Evolutionary conservation across 2,329 filamentous ascomycete species (phyloP).

Genomic region (Dactylella cylindrospora): DNA sequence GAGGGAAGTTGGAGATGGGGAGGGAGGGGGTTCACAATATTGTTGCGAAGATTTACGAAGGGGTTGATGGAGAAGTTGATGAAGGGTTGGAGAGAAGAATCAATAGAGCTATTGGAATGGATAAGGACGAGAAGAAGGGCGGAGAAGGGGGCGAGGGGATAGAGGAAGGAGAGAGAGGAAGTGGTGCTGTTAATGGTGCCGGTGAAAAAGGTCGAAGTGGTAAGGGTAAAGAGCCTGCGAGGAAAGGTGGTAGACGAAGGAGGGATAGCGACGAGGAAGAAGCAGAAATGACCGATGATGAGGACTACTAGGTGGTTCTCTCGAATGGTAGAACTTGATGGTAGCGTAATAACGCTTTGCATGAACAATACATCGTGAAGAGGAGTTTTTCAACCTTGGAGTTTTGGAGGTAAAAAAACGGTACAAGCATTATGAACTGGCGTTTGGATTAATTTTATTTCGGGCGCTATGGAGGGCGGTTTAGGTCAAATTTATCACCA

Average conservation of each 20-base stretch:
- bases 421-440: no score
- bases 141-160: not conserved
- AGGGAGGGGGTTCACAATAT: conserved; percentile 72
- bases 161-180: not conserved
- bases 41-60: conserved; percentile 57
- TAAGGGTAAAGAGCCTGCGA: no score
- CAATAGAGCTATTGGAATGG: conserved; percentile 33
- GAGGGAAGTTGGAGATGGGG: conserved; percentile 82
- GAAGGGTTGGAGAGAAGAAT: conserved; percentile 22
- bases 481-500: no score
- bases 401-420: no score
- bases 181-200: not conserved
- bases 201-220: not conserved
- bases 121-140: not conserved
- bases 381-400: no score
- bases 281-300: no score
- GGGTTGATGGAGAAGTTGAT: conserved; percentile 21
- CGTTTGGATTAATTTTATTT: no score
- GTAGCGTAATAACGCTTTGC: no score
- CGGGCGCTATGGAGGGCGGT: no score
- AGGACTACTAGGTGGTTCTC: not conserved
- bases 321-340: no score
- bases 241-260: conserved; percentile 13
- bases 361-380: no score
- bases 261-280: conserved; percentile 11